These are phyloP conservation scores for Chrysochromulina tobinii DNA, from an alignment of 78 protist species.

Conservation along the genomic window DNA sequence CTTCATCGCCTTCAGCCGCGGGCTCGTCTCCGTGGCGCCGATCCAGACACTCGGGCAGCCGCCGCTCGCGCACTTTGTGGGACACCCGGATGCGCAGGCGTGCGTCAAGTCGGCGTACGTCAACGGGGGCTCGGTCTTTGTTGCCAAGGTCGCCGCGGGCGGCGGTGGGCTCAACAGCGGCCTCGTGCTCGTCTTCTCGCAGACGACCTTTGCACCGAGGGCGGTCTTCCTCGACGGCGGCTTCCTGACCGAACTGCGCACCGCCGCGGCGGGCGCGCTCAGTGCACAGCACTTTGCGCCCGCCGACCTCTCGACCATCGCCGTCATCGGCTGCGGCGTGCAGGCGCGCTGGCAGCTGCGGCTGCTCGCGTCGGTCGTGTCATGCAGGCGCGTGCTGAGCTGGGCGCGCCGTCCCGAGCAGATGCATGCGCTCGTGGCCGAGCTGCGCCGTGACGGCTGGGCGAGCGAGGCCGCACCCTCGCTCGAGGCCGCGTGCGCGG, in stretches of 20 bases:
- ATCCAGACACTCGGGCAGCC: background rate
- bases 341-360: conserved; percentile 1
- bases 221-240: background rate
- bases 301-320: background rate
- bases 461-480: background rate
- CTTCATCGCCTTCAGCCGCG: background rate
- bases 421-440: background rate
- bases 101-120: background rate
- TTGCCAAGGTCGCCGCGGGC: background rate
- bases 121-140: background rate
- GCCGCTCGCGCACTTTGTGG: background rate
- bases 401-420: background rate
- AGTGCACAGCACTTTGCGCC: background rate
- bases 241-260: background rate
- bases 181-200: background rate
- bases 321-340: conserved; percentile 1
- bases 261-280: conserved; percentile 9
- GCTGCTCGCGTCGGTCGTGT: background rate
- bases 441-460: background rate
- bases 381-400: background rate
- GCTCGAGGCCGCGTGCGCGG: background rate
- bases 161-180: background rate
- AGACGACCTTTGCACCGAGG: background rate
- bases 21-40: background rate
- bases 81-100: background rate